These are phyloP conservation scores for Eurotiales sp. DNA, from an alignment of 2,329 filamentous ascomycete species.

Conservation along the genomic window DNA sequence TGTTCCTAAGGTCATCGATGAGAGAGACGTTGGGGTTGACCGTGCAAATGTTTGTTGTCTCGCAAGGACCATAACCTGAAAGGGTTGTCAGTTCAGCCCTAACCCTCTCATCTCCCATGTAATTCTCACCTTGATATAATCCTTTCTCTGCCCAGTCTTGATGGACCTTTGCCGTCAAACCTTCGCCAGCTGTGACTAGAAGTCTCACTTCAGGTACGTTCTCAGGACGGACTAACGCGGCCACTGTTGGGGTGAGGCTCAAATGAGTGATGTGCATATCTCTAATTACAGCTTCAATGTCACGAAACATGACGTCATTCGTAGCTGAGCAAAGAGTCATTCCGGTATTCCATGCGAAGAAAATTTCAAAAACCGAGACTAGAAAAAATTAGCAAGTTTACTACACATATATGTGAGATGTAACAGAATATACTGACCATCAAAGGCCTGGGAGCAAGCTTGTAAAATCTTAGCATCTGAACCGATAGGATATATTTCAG, in stretches of 20 bases:
- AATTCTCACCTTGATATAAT: conserved; percentile 62
- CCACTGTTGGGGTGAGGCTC: conserved; percentile 81
- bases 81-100: not conserved
- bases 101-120: not conserved
- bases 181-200: conserved; percentile 76
- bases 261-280: conserved; percentile 68
- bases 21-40: conserved; percentile 59
- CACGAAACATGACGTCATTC: conserved; percentile 69
- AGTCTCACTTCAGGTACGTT: conserved; percentile 70
- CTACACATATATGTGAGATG: not conserved
- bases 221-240: conserved; percentile 64
- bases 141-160: conserved; percentile 63
- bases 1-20: conserved; percentile 64
- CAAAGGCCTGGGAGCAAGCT: conserved; percentile 79
- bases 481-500: conserved; percentile 60
- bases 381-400: conserved; percentile 16
- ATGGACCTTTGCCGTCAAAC: conserved; percentile 68
- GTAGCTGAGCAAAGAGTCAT: conserved; percentile 73
- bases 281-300: conserved; percentile 66
- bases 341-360: conserved; percentile 74
- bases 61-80: conserved; percentile 72
- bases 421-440: conserved; percentile 43
- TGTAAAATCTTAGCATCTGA: conserved; percentile 64
- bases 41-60: conserved; percentile 85
- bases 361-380: conserved; percentile 86